These are phyloP conservation scores for Cryptosporidium ubiquitum DNA, from an alignment of 169 alveolate species.

Conservation along the genomic window DNA sequence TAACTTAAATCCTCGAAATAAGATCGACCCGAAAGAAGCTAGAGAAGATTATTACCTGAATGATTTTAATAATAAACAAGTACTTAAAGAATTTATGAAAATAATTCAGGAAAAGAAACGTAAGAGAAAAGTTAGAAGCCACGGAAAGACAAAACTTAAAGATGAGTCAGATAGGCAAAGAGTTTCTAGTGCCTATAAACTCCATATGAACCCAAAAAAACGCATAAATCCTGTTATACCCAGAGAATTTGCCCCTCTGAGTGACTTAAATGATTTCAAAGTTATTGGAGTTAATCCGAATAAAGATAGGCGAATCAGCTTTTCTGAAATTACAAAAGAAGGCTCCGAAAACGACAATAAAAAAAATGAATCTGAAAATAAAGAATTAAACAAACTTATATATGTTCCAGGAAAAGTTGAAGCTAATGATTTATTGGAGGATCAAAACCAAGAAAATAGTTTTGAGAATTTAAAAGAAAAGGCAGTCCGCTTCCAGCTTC, in stretches of 20 bases:
- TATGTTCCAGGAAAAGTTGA: background rate
- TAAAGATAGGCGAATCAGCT: background rate
- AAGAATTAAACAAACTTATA: background rate
- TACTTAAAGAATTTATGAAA: constrained; percentile 44
- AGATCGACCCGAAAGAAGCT: background rate
- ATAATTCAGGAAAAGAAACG: constrained; percentile 23
- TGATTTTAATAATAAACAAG: background rate
- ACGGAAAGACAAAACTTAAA: background rate
- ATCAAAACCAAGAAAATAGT: background rate
- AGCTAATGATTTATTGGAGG: background rate
- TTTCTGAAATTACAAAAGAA: background rate
- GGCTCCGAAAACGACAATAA: background rate
- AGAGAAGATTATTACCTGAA: background rate
- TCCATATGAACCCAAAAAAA: background rate
- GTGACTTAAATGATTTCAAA: background rate
- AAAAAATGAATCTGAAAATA: background rate
- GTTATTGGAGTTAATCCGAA: background rate
- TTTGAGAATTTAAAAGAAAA: background rate
- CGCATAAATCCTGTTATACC: background rate
- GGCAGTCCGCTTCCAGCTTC: constrained; percentile 27
- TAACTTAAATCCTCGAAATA: constrained; percentile 8
- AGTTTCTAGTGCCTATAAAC: constrained; percentile 26
- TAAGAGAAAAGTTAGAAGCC: background rate
- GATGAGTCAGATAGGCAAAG: constrained; percentile 7
- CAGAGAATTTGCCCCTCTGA: constrained; percentile 27